Conservation (phyloP, 371 early-diverging fungal genomes). For the Blyttiomyces sp. region DNA sequence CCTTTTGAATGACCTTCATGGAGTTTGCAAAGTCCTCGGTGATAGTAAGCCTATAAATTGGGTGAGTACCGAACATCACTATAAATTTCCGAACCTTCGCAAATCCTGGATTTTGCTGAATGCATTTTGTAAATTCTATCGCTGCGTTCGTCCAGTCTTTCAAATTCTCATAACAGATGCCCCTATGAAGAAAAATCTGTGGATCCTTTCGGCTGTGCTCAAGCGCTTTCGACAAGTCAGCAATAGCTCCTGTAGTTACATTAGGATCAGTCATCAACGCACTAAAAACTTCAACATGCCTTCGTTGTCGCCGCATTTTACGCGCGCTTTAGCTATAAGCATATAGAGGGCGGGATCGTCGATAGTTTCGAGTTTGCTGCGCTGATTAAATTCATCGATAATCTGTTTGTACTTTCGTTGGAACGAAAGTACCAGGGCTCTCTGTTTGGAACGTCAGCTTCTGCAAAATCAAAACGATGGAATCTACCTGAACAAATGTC, state of each 20-base stretch:
- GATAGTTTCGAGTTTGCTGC: constrained; percentile 27
- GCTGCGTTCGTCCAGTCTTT: constrained; percentile 37
- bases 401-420: constrained; percentile 52
- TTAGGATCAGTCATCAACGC: not conserved
- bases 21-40: constrained; percentile 47
- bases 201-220: constrained; percentile 41
- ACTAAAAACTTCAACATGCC: constrained; percentile 13
- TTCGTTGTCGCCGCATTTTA: constrained; percentile 38
- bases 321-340: constrained; percentile 47
- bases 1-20: constrained; percentile 30
- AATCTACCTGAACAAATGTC: constrained; percentile 46
- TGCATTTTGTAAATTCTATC: constrained; percentile 39
- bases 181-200: constrained; percentile 45
- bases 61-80: not conserved
- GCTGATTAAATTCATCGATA: constrained; percentile 42
- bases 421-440: constrained; percentile 50
- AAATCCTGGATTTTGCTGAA: constrained; percentile 33
- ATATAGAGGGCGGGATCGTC: constrained; percentile 41
- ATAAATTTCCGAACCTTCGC: constrained; percentile 29
- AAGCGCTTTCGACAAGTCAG: constrained; percentile 34
- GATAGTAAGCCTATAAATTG: constrained; percentile 42
- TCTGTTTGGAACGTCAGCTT: constrained; percentile 14
- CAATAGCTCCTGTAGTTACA: constrained; percentile 35
- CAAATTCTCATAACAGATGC: constrained; percentile 46
- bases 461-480: too few species aligned